Evolutionary conservation across 345 rosid genomes (phyloP), one percentile per base, ranked within the genome.

Genomic region (Aethionema arabicum): DNA sequence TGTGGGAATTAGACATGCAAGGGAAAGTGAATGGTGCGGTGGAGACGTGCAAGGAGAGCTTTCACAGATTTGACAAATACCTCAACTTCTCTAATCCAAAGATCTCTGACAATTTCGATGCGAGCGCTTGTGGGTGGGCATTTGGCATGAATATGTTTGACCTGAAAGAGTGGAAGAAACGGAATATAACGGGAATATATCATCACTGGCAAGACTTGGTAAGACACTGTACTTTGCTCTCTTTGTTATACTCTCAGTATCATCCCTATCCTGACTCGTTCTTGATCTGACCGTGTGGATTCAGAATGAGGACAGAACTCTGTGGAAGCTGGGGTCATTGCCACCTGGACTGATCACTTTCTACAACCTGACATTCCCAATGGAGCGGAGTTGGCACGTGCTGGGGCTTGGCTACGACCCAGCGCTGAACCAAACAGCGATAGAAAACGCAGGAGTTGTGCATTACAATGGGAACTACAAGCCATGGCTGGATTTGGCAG

Each of bases 101-200:
- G 59, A 87, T 93, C 42, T 63, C 76, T 6, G 83, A 83, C 63
- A 87, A 90, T 61, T 93, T 93, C 32, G 69, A 78, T 63, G 81
- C 92, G 35, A 78, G 79, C 52, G 85, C 99, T 63, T 93, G 99
- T 66, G 97, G 97, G 45, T 93, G 99, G 97, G 97, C 99, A 49
- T 93, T 82, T 70, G 99, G 99, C 16, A 93, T 87, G 99, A 93
- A 93, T 70, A 93, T 93, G 63, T 93, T 93, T 56, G 99, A 93
- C 85, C 80, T 93, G 78, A 84, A 75, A 70, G 88, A 90, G 78
- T 93, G 97, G 97, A 87, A 65, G 78, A 84, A 78, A 77, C 76
- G 72, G 60, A 90, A 93, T 73, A 86, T 87, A 51, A 90, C 99
- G 2, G 92, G 88, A 60, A 90, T 93, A 70, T 93, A 90, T 78